Conservation (phyloP, 2,329 filamentous ascomycete species). For the Conoideocrella luteorostrata region DNA sequence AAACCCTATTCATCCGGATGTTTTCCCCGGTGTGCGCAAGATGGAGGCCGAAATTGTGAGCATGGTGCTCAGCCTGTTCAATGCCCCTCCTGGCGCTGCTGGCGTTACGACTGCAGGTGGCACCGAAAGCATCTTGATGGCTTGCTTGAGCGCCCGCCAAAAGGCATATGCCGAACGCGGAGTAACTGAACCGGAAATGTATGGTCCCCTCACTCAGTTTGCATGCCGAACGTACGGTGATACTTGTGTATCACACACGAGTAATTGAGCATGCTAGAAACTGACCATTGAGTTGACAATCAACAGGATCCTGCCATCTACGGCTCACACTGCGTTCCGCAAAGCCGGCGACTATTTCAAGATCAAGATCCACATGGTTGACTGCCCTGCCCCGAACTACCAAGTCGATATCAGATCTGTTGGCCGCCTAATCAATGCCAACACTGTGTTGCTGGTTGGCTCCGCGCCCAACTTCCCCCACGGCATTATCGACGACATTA, state of each 20-base stretch:
- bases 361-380: slow-evolving; percentile 86
- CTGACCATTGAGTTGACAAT: not conserved
- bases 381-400: slow-evolving; percentile 78
- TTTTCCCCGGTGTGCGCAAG: slow-evolving; percentile 95
- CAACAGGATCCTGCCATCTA: slow-evolving; percentile 80
- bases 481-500: slow-evolving; percentile 94
- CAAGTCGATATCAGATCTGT: slow-evolving; percentile 77
- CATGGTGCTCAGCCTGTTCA: slow-evolving; percentile 88
- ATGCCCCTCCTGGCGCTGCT: slow-evolving; percentile 76
- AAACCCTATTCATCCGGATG: slow-evolving; percentile 96
- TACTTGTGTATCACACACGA: not conserved
- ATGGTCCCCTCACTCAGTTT: slow-evolving; percentile 23
- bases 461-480: slow-evolving; percentile 97
- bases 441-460: slow-evolving; percentile 88
- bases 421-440: slow-evolving; percentile 81
- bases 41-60: slow-evolving; percentile 98
- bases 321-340: slow-evolving; percentile 91
- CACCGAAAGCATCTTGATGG: slow-evolving; percentile 96
- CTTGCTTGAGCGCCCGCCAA: slow-evolving; percentile 81
- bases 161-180: slow-evolving; percentile 81
- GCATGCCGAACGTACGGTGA: not conserved
- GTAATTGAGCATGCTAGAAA: not conserved
- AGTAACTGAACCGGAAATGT: slow-evolving; percentile 93
- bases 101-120: slow-evolving; percentile 90
- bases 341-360: slow-evolving; percentile 95